phyloP scores from a whole-genome alignment of 2,329 filamentous ascomycete genomes.

The Gliomastix tumulicola region DNA sequence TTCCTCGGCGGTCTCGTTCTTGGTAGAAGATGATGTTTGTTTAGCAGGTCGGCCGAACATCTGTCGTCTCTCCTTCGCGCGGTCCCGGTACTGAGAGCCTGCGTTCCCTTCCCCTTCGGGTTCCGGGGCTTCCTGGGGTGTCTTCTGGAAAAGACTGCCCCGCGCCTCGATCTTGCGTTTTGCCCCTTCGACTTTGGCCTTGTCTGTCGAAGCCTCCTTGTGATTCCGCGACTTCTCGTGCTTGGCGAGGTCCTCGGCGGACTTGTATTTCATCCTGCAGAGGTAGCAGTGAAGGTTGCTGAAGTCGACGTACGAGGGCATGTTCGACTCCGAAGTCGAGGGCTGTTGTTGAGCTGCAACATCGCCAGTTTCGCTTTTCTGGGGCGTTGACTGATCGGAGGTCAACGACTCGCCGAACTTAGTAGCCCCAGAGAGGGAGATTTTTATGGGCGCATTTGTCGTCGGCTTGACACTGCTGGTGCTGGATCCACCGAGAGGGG shows the following conservation, averaged over 20 bases:
- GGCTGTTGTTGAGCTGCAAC: conserved; percentile 7
- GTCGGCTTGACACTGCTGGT: too few species aligned
- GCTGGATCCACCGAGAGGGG: too few species aligned
- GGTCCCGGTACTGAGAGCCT: conserved; percentile 53
- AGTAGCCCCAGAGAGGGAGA: conserved; percentile 21
- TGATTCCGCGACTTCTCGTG: conserved; percentile 36
- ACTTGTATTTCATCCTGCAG: conserved; percentile 40
- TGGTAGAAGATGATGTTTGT: background rate
- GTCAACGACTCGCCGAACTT: too few species aligned
- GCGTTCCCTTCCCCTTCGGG: too few species aligned
- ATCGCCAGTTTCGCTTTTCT: too few species aligned
- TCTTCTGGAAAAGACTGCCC: background rate
- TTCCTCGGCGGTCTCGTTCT: conserved; percentile 8
- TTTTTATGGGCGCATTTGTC: conserved; percentile 18
- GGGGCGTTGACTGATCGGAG: too few species aligned
- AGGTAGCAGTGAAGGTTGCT: conserved; percentile 30
- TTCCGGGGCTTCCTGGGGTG: conserved; percentile 6
- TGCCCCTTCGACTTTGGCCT: conserved; percentile 40
- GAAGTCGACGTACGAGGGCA: conserved; percentile 58
- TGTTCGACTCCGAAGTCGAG: background rate
- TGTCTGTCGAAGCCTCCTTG: conserved; percentile 28
- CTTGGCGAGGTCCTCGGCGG: conserved; percentile 30
- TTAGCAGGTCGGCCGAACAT: conserved; percentile 54
- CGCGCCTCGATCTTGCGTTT: conserved; percentile 10
- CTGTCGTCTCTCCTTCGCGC: conserved; percentile 59